Evolutionary conservation across 1,284 basidiomycete species (phyloP).

Genomic region (Inonotus hispidus): DNA sequence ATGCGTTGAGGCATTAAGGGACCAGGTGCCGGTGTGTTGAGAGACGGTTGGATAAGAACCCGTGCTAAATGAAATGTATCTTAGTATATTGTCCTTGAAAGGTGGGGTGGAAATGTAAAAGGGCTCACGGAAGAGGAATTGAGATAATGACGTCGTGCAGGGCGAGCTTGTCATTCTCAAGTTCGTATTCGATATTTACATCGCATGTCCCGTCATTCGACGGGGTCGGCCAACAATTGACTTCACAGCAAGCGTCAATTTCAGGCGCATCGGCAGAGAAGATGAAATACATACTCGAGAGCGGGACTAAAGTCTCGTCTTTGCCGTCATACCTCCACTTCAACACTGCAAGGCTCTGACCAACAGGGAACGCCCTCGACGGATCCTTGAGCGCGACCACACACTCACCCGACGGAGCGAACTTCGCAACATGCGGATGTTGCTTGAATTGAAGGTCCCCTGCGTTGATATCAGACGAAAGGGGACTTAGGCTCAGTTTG

Average conservation of each 20-base stretch:
- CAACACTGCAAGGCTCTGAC: conserved; percentile 81
- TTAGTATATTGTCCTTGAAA: not conserved
- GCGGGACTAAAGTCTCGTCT: conserved; percentile 87
- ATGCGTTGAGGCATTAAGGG: conserved; percentile 72
- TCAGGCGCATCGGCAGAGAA: not conserved
- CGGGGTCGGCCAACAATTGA: conserved; percentile 95
- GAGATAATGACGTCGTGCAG: conserved; percentile 85
- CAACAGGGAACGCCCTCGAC: conserved; percentile 80
- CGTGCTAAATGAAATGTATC: conserved; percentile 36
- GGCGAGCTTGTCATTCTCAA: conserved; percentile 77
- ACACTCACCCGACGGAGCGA: conserved; percentile 62
- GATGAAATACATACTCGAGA: conserved; percentile 66
- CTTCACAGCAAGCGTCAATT: conserved; percentile 33
- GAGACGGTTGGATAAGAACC: conserved; percentile 85
- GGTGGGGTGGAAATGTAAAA: no score
- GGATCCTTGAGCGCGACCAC: conserved; percentile 84
- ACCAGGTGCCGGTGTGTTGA: conserved; percentile 74
- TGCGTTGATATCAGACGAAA: conserved; percentile 48
- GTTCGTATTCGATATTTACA: conserved; percentile 95
- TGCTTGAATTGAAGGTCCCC: conserved; percentile 88
- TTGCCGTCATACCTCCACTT: conserved; percentile 91
- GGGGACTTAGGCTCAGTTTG: conserved; percentile 61
- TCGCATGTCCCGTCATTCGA: conserved; percentile 87
- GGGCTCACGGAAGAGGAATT: conserved; percentile 86
- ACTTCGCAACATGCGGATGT: conserved; percentile 92